phyloP scores from a whole-genome alignment of 805 yeast genomes.

The Candida piceae region DNA sequence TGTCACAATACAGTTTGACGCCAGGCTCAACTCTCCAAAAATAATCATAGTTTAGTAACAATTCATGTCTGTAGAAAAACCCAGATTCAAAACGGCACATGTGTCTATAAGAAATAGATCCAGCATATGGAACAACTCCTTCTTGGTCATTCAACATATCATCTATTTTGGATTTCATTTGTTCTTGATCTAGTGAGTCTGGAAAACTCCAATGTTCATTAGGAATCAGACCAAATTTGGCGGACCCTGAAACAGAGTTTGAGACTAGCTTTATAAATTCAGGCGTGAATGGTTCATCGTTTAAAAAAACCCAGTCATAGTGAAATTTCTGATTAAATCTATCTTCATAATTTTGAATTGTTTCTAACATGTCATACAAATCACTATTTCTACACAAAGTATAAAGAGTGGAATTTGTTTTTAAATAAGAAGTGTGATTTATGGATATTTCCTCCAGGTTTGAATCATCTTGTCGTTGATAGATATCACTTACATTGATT shows the following conservation, averaged over 20 bases:
- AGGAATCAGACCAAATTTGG: slow-evolving; percentile 60
- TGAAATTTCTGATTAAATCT: slow-evolving; percentile 57
- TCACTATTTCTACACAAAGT: slow-evolving; percentile 69
- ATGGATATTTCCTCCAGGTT: neutral
- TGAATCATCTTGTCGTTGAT: neutral
- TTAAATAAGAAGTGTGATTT: neutral
- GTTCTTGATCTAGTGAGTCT: slow-evolving; percentile 15
- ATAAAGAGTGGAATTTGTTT: slow-evolving; percentile 60
- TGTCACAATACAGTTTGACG: slow-evolving; percentile 69
- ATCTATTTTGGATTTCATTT: slow-evolving; percentile 18
- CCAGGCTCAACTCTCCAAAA: slow-evolving; percentile 95
- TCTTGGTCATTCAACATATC: slow-evolving; percentile 21
- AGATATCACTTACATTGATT: no score
- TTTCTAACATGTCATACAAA: slow-evolving; percentile 47
- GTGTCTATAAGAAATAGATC: slow-evolving; percentile 63
- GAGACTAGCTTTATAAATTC: slow-evolving; percentile 48
- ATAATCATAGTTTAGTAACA: slow-evolving; percentile 66
- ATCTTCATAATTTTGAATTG: slow-evolving; percentile 60
- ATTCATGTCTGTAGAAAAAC: slow-evolving; percentile 68
- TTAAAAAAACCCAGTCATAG: slow-evolving; percentile 78
- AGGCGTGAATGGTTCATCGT: slow-evolving; percentile 58
- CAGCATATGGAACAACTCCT: slow-evolving; percentile 54
- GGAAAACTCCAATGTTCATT: slow-evolving; percentile 69
- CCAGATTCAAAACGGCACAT: slow-evolving; percentile 92
- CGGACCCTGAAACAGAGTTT: slow-evolving; percentile 52